Percentiles rank a stretch among this genome's conserved stretches.
Evolutionary conservation across 1,139 yeast species (phyloP).

Genomic region (Candida sanyaensis): DNA sequence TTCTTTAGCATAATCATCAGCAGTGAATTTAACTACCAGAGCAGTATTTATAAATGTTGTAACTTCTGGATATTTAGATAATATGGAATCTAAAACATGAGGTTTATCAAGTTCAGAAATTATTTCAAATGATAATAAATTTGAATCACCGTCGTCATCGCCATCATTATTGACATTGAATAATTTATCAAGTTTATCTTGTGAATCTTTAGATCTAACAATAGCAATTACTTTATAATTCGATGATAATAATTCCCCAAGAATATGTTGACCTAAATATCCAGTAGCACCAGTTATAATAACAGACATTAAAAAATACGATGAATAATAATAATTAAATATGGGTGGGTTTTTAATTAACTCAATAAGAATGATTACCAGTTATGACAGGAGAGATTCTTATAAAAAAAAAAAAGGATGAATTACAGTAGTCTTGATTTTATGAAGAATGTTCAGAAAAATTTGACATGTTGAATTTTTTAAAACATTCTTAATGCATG

Average conservation of each 20-base stretch:
- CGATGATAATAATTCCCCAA: slow-evolving; percentile 27
- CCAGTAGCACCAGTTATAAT: slow-evolving; percentile 44
- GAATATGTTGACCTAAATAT: slow-evolving; percentile 38
- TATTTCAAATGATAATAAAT: slow-evolving; percentile 39
- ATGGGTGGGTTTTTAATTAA: too few species aligned
- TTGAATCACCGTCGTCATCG: too few species aligned
- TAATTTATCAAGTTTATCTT: slow-evolving; percentile 37
- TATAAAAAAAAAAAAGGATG: too few species aligned
- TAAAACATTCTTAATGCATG: too few species aligned
- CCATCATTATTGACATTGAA: not conserved
- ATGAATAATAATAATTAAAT: too few species aligned
- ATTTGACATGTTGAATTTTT: too few species aligned
- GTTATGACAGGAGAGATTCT: too few species aligned
- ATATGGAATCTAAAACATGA: slow-evolving; percentile 52
- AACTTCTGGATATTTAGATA: slow-evolving; percentile 47
- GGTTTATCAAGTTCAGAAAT: slow-evolving; percentile 51
- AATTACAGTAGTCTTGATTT: too few species aligned
- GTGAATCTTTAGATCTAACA: slow-evolving; percentile 54
- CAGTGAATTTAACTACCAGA: slow-evolving; percentile 27
- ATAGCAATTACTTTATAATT: slow-evolving; percentile 60
- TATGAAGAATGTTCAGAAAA: too few species aligned
- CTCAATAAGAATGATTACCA: too few species aligned
- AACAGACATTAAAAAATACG: slow-evolving; percentile 20
- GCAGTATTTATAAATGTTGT: slow-evolving; percentile 52
- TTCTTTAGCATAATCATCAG: slow-evolving; percentile 22